Conservation (phyloP, 148 eudicot species). For the Oxyria digyna region DNA sequence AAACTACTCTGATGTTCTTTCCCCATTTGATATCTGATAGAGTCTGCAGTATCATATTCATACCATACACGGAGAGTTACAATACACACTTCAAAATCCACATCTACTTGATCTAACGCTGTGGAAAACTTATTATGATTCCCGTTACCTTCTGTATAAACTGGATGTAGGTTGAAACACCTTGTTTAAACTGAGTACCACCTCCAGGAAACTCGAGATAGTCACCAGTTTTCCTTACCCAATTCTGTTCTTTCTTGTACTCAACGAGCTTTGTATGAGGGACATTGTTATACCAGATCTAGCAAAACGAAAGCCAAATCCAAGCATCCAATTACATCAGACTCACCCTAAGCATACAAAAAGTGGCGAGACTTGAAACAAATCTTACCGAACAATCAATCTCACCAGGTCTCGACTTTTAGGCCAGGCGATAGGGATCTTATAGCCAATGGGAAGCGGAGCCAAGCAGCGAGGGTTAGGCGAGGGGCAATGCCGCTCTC, state of each 20-base stretch:
- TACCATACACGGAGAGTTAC: not conserved
- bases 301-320: not conserved
- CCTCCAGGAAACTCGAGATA: constrained; percentile 93
- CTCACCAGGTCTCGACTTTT: constrained; percentile 99
- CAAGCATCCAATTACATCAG: not conserved
- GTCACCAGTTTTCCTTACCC: constrained; percentile 76
- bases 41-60: constrained; percentile 28
- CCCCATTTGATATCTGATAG: constrained; percentile 73
- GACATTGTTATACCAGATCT: constrained; percentile 96
- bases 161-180: constrained; percentile 62
- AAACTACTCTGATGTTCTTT: constrained; percentile 65
- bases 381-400: constrained; percentile 66
- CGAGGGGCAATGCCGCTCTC: constrained; percentile 80
- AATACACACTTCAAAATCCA: too few species aligned
- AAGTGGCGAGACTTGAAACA: not conserved
- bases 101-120: too few species aligned
- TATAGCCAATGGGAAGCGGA: constrained; percentile 67
- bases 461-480: constrained; percentile 38
- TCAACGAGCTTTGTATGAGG: constrained; percentile 98
- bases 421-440: constrained; percentile 75
- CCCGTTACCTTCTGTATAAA: constrained; percentile 59
- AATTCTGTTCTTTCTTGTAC: constrained; percentile 90
- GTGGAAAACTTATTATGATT: too few species aligned
- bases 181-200: constrained; percentile 93
- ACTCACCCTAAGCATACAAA: not conserved